These are phyloP conservation scores for Effrenium voratum DNA, from an alignment of 73 alveolate genomes.

Conservation along the genomic window DNA sequence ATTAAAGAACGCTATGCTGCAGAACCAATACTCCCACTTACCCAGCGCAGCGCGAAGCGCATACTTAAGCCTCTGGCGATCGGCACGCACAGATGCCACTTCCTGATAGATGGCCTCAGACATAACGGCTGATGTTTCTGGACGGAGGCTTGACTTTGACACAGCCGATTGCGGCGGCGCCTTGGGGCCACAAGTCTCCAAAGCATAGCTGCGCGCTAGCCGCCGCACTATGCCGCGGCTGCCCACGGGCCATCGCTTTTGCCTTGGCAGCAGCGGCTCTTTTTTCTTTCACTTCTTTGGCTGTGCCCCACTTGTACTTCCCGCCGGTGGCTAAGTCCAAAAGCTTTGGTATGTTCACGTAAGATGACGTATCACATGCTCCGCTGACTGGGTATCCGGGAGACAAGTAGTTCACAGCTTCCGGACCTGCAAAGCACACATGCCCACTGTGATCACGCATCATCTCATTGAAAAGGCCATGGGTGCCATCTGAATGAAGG, in stretches of 20 bases:
- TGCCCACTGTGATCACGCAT: neutral
- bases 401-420: neutral
- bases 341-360: neutral
- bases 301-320: neutral
- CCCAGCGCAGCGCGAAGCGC: too few relatives aligned
- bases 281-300: neutral
- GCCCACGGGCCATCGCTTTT: neutral
- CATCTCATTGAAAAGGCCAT: neutral
- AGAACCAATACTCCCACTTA: too few relatives aligned
- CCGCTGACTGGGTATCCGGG: neutral
- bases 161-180: too few relatives aligned
- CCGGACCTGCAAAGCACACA: neutral
- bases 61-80: too few relatives aligned
- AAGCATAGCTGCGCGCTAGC: too few relatives aligned
- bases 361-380: neutral
- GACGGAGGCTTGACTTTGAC: too few relatives aligned
- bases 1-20: too few relatives aligned
- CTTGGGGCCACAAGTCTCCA: too few relatives aligned
- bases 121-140: too few relatives aligned
- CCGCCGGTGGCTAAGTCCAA: neutral
- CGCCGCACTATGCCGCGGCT: too few relatives aligned
- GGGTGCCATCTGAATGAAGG: neutral
- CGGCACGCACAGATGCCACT: too few relatives aligned
- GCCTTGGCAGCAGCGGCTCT: neutral
- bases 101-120: too few relatives aligned